Evolutionary conservation across 1,139 yeast species (phyloP), one percentile per base, ranked within the genome.

Genomic region (Candida glucosophila): DNA sequence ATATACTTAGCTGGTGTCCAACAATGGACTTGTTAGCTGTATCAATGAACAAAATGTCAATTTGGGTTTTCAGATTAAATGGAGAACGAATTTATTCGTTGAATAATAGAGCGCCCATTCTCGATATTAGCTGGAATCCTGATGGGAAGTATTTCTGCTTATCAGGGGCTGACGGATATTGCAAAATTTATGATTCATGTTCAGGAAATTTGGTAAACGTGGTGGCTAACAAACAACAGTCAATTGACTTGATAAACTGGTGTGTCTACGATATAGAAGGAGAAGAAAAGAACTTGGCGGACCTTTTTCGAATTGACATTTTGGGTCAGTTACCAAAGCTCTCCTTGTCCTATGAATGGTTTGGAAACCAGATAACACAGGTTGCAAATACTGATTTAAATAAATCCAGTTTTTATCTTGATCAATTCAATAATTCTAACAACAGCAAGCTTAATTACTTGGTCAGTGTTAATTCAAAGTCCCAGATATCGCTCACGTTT

Each of bases 21-120:
- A 54, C 64, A 7, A 64, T 73, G 58, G 73, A 72, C 36, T 49
- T 74, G 22, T 40, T 74, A 20, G 66, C 73, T 14, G 49, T 72
- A 4, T 57, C 69, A 23, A 63, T 64, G 55, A 61, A 65, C 26
- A 58, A 55, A 24, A 62, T 54, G 30, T 60, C 74, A 6, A 56
- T 73, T 12, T 59, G 70, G 63, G 66, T 73, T 10, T 70, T 65
- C 33, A 53, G 81, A 23, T 48, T 67, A 24, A 69, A 67, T 33
- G 80, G 79, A 0, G 73, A 69, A 33, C 43, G 72, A 26, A 71
- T 73, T 5, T 73, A 73, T 57, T 55, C 68, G 20, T 51, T 65
- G 24, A 64, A 54, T 41, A 53, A 55, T 35, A 50, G 53, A 30
- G 39, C 66, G 15, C 38, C 43, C 3, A 61, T 63, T 10, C 44